Evolutionary conservation across 2,329 filamentous ascomycete genomes (phyloP), one percentile per base, ranked within the genome.

Genomic region (Xylaria sp.): DNA sequence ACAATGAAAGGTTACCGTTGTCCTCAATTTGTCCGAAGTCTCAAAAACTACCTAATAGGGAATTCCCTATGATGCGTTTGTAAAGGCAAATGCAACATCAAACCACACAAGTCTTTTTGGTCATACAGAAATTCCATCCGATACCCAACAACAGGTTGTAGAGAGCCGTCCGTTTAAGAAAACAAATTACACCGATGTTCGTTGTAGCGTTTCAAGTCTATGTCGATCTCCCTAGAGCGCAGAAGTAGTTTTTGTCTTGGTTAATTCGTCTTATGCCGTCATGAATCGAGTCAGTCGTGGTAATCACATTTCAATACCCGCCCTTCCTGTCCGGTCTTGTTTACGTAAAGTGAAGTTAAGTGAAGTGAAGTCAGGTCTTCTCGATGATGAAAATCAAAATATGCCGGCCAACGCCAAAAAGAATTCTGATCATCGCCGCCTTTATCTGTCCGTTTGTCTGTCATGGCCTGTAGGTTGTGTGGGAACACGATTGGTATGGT

Each of bases 141-240:
- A 52, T 62, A 60, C 53, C 63, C 56, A 59, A 64, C 56, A 59
- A 64, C 48, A 22, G 46, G 47, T 56, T 49, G 59, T 56, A 47
- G 45, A 57, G 53, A 57, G 38, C 45, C 55, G 52, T 58, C 48
- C 56, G 19, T 60, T 67, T 59, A 52, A 51, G 61, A 60, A 62
- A 60, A 62, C 63, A 63, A 65, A 66, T 67, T 66, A 69, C 66
- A 65, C 60, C 61, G 52, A 64, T 68, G 60, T 61, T 65, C 61
- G 66, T n/a, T 66, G 63, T 59, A 61, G 58, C 60, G 53, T 51
- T n/a, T 59, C 60, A 62, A 44, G 63, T 70, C 68, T 70, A 70
- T 70, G 55, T 63, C 55, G 54, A 54, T 62, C 62, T 67, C 61
- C 60, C 55, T 59, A 55, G 58, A 63, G 54, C 57, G 60, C 50